Conservation (phyloP, 176 grass and related monocot genomes). For the Aechmea fasciata region DNA sequence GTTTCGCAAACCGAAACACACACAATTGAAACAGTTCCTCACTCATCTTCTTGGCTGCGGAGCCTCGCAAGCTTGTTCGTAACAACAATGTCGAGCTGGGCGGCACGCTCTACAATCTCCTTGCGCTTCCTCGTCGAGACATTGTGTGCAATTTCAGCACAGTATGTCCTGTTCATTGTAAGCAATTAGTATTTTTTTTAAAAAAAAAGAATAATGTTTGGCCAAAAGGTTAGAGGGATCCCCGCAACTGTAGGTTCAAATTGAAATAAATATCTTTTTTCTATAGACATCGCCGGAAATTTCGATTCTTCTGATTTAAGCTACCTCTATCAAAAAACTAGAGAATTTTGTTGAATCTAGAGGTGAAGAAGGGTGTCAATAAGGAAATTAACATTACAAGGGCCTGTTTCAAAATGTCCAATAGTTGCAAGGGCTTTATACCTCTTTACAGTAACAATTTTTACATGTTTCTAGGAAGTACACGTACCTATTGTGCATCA, state of each 20-base stretch:
- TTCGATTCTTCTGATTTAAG: no score
- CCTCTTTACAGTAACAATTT: not conserved
- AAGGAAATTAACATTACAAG: no score
- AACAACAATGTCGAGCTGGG: conserved; percentile 65
- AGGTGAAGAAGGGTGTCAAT: no score
- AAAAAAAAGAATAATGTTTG: not conserved
- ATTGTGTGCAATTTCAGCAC: conserved; percentile 58
- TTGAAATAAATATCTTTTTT: no score
- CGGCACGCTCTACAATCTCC: conserved; percentile 59
- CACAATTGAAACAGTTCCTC: conserved; percentile 6
- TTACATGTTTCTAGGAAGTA: not conserved
- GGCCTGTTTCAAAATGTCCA: no score
- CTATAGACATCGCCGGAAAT: no score
- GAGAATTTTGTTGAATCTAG: no score
- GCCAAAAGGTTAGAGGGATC: not conserved
- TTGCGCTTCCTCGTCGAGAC: conserved; percentile 60
- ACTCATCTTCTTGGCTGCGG: conserved; percentile 66
- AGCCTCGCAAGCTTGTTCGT: conserved; percentile 66
- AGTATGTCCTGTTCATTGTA: conserved; percentile 39
- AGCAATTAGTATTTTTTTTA: not conserved
- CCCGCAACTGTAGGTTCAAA: not conserved
- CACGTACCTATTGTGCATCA: conserved; percentile 74
- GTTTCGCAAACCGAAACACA: conserved; percentile 20
- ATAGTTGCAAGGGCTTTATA: no score
- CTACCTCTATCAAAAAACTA: no score